Evolutionary conservation across 164 flowering plant species (phyloP), one percentile per base, ranked within the genome.

Genomic region (Piper longum): DNA sequence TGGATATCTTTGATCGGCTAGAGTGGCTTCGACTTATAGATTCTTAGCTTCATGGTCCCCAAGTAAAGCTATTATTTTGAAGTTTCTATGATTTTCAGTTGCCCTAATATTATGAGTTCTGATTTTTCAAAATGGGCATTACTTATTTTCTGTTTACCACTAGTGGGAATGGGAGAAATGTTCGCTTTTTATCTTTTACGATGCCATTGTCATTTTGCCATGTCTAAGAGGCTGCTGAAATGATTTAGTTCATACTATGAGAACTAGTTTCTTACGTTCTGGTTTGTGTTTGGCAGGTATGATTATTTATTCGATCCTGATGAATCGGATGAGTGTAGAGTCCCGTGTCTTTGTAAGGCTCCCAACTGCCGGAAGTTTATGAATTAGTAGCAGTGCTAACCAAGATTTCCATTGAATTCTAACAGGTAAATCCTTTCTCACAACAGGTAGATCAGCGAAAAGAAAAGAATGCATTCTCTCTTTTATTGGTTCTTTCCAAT

Each of bases 271-370:
- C 14, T 3, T 48, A 14, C 7, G 3, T 48, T 14, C 52, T 48
- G 9, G 52, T 48, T 48, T 48, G 52, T 41, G 19, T 41, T 26
- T 70, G 7, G 56, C 87, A 93, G 99, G 82, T 93, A 93, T 36
- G 97, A 93, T 74, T 93, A 93, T 76, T 72, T 80, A 75, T 93
- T 93, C 74, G 97, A 93, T 70, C 83, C 88, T 3, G 97, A 86
- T 52, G 96, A 89, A 63, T 61, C 61, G 6, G 96, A 88, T 16
- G 96, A 93, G 12, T 57, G 68, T 62, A 93, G 86, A 78, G 95
- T 90, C 42, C 99, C 96, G 45, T 93, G 99, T 69, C 78, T 79
- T 5, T 93, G 99, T 75, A 81, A 74, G 78, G 80, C 97, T 67
- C 81, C 89, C 43, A 79, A 76, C 68, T 93, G 99, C 67, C 70